A percentile compares a stretch with the other conserved stretches of the same genome.
These are phyloP conservation scores for Neurospora discreta DNA, from an alignment of 495 filamentous ascomycete species.

Conservation along the genomic window DNA sequence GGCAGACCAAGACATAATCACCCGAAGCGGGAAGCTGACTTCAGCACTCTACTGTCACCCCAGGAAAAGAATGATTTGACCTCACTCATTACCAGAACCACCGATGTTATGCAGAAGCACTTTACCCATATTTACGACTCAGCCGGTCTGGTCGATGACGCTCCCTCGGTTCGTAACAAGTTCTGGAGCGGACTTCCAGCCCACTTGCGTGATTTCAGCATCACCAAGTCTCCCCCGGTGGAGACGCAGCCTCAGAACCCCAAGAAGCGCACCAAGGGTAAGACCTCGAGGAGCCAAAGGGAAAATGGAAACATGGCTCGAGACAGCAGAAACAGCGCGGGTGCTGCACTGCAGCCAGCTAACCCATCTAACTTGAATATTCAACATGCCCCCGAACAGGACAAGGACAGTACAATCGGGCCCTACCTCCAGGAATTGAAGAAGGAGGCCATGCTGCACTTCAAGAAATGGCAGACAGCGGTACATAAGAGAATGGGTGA, in stretches of 20 bases:
- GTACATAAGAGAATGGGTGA: slow-evolving; percentile 30
- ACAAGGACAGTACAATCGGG: slow-evolving; percentile 11
- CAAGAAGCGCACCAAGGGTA: background rate
- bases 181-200: slow-evolving; percentile 20
- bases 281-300: slow-evolving; percentile 1
- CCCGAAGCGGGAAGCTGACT: slow-evolving; percentile 21
- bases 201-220: slow-evolving; percentile 22
- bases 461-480: slow-evolving; percentile 32
- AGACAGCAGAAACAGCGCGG: slow-evolving; percentile 1
- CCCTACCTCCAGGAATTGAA: slow-evolving; percentile 31
- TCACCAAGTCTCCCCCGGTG: slow-evolving; percentile 15
- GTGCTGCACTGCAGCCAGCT: background rate
- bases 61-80: slow-evolving; percentile 20
- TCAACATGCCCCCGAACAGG: slow-evolving; percentile 2
- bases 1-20: slow-evolving; percentile 10
- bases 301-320: slow-evolving; percentile 16
- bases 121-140: slow-evolving; percentile 36
- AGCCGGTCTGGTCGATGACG: slow-evolving; percentile 8
- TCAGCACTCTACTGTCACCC: slow-evolving; percentile 18
- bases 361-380: background rate
- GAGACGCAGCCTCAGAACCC: slow-evolving; percentile 4
- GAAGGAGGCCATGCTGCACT: slow-evolving; percentile 30
- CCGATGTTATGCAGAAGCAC: slow-evolving; percentile 38
- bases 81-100: slow-evolving; percentile 30
- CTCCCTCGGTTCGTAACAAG: slow-evolving; percentile 12